A percentile compares a stretch with the other conserved stretches of the same genome.
phyloP scores from a whole-genome alignment of 2,329 filamentous ascomycete genomes.

The Ophiobolus disseminans region DNA sequence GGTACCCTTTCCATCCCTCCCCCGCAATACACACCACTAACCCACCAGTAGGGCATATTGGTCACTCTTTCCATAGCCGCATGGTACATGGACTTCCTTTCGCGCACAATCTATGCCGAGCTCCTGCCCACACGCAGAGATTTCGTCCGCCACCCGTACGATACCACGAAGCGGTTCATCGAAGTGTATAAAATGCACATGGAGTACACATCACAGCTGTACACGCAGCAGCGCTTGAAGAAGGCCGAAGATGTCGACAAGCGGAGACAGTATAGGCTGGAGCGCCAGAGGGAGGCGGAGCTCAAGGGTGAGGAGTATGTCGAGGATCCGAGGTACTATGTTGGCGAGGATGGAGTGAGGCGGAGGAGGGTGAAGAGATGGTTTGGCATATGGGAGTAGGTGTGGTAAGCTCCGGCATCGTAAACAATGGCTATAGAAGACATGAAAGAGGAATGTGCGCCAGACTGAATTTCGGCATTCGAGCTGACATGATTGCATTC shows the following conservation, averaged over 20 bases:
- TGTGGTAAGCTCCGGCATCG: too few species aligned
- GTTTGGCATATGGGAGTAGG: conserved; percentile 74
- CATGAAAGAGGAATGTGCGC: too few species aligned
- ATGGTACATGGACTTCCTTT: conserved; percentile 79
- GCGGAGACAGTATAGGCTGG: conserved; percentile 79
- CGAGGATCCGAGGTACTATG: conserved; percentile 47
- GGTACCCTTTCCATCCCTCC: conserved; percentile 58
- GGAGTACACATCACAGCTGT: conserved; percentile 71
- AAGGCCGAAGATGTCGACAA: conserved; percentile 87
- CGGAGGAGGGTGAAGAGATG: conserved; percentile 76
- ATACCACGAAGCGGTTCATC: conserved; percentile 68
- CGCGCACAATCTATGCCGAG: conserved; percentile 79
- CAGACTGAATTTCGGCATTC: too few species aligned
- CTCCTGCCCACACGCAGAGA: conserved; percentile 76
- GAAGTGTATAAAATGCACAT: conserved; percentile 80
- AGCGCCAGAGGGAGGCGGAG: conserved; percentile 47
- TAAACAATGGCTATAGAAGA: too few species aligned
- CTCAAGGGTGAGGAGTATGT: conserved; percentile 45
- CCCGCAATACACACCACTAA: conserved; percentile 1
- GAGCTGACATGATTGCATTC: too few species aligned
- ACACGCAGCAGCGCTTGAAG: conserved; percentile 73
- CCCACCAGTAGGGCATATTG: conserved; percentile 65
- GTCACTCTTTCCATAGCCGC: conserved; percentile 73
- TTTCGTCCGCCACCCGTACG: conserved; percentile 72
- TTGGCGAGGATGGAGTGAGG: conserved; percentile 50